A percentile compares a stretch with the other conserved stretches of the same genome.
These are phyloP conservation scores for Sedum album DNA, from an alignment of 164 flowering plant species.

Conservation along the genomic window DNA sequence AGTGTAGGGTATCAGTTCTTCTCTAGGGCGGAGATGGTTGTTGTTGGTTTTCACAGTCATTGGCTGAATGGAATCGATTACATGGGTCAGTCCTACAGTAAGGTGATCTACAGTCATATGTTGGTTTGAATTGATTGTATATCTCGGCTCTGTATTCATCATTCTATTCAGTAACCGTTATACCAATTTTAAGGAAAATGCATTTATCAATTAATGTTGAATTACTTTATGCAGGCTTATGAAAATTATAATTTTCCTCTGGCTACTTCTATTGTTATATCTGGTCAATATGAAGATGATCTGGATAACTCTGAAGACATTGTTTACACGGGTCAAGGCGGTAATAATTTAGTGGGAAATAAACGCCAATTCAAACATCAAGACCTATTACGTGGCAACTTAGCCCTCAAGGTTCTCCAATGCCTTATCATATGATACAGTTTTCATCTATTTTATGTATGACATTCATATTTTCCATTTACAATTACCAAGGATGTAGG, in stretches of 20 bases:
- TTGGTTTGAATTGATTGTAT: background rate
- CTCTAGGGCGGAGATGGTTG: conserved; percentile 93
- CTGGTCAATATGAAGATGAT: conserved; percentile 95
- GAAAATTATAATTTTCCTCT: conserved; percentile 46
- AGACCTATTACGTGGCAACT: conserved; percentile 63
- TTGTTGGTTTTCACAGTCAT: conserved; percentile 69
- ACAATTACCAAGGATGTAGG: background rate
- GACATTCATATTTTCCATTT: background rate
- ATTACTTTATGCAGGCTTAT: conserved; percentile 26
- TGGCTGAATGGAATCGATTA: conserved; percentile 93
- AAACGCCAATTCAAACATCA: conserved; percentile 68
- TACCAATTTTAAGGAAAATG: background rate
- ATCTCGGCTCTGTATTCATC: too few relatives aligned
- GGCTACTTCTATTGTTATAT: conserved; percentile 66
- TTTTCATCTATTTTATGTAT: background rate
- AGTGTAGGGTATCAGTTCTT: conserved; percentile 78
- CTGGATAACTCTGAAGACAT: conserved; percentile 73
- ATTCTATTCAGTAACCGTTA: background rate
- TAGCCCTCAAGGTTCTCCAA: conserved; percentile 72
- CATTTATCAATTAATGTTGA: background rate
- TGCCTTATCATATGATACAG: background rate
- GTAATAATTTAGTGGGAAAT: conserved; percentile 64
- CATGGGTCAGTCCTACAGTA: conserved; percentile 35
- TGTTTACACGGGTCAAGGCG: conserved; percentile 94
- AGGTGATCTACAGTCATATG: conserved; percentile 19